Evolutionary conservation across 441 rosid species (phyloP), one percentile per base, ranked within the genome.

Genomic region (Gossypium schwendimanii): DNA sequence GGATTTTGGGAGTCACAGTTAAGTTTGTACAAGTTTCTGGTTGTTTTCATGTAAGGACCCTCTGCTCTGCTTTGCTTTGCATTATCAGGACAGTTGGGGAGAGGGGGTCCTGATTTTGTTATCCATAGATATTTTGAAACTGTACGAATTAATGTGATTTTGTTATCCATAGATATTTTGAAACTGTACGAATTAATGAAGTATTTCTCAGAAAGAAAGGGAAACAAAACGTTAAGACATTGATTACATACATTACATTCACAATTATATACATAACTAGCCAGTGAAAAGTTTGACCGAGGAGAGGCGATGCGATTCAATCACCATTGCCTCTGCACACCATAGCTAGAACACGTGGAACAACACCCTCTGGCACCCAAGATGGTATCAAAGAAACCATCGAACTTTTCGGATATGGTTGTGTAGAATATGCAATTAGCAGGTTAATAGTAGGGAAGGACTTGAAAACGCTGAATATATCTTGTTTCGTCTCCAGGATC

Each of bases 21-120:
- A 28, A 76, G 39, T 15, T 23, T 62, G 70, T 74, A 77, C 53
- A 73, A 69, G 61, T 58, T 67, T 17, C 57, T 53, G 17, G 69
- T 72, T 33, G 44, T 47, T 33, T 52, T 49, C 66, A 17, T 45
- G 59, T 21, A 70, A 60, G 44, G 65, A 28, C 23, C 65, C 65
- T 59, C 63, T 59, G 18, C 3, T 59, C 31, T 26, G 18, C 67
- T 63, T 55, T 73, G 26, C 4, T 28, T 60, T 71, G 63, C 52
- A 44, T 24, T 50, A 33, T 39, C 36, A 50, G 62, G 67, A 17
- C 26, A 26, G 41, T 45, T 17, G 20, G 44, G 44, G 44, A 39
- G 44, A 39, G 44, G 44, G 44, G 68, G 58, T 59, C 58, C 67
- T 71, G 24, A 45, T 71, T 71, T 71, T 60, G 74, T 26, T 60